phyloP scores from a whole-genome alignment of 108 stramenopile species.

The Schizochytrium sp. region DNA sequence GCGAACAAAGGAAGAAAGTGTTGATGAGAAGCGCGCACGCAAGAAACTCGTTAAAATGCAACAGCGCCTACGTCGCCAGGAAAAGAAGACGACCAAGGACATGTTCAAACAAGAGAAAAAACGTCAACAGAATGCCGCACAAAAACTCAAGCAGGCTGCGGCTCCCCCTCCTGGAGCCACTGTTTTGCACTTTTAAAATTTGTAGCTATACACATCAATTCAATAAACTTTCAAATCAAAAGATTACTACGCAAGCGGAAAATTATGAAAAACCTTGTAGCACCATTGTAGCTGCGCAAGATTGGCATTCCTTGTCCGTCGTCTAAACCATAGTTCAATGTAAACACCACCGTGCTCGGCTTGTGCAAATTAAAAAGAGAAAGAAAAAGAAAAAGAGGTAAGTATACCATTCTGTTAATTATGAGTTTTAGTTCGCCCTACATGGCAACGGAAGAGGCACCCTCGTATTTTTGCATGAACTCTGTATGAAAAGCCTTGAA shows the following conservation, averaged over 20 bases:
- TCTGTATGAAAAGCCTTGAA: conserved; percentile 83
- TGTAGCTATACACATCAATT: too few relatives aligned
- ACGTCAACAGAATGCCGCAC: neutral
- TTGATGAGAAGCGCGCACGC: conserved; percentile 25
- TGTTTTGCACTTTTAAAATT: conserved; percentile 7
- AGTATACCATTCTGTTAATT: neutral
- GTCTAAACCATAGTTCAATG: too few relatives aligned
- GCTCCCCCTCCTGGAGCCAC: conserved; percentile 46
- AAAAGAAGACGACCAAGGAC: conserved; percentile 9
- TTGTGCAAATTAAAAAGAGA: too few relatives aligned
- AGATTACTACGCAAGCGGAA: too few relatives aligned
- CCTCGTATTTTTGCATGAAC: conserved; percentile 83
- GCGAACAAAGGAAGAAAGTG: conserved; percentile 6
- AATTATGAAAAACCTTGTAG: too few relatives aligned
- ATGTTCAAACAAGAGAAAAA: conserved; percentile 41
- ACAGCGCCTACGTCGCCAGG: conserved; percentile 28
- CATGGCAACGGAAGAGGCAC: neutral
- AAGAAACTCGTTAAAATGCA: conserved; percentile 46
- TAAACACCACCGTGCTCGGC: too few relatives aligned
- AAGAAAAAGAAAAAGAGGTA: too few relatives aligned
- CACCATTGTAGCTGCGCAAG: too few relatives aligned
- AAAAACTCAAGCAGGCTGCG: conserved; percentile 24
- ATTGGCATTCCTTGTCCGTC: too few relatives aligned
- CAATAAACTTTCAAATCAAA: too few relatives aligned
- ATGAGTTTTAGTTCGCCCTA: neutral